Percentiles rank a stretch among this genome's conserved stretches.
Conservation (phyloP, 2,329 filamentous ascomycete species). For the Chaetomium olivaceum region DNA sequence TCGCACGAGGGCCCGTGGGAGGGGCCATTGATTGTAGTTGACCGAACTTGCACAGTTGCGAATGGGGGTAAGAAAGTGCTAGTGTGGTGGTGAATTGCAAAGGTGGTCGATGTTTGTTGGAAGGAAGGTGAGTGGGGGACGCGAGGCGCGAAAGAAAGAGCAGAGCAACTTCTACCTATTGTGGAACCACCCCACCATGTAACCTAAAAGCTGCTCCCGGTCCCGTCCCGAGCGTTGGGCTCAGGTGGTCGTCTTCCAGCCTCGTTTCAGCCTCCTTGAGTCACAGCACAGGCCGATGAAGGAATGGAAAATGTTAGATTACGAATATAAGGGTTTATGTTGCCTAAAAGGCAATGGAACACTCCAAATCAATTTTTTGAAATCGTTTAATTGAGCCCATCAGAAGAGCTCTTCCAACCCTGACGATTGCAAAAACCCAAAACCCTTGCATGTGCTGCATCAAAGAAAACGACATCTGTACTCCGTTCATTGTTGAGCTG, state of each 20-base stretch:
- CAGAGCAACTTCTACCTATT: background rate
- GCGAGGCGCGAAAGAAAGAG: background rate
- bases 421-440: background rate
- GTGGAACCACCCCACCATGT: slow-evolving; percentile 2
- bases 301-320: too few relatives aligned
- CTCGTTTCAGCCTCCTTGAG: too few relatives aligned
- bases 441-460: background rate
- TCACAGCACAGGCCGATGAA: too few relatives aligned
- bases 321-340: too few relatives aligned
- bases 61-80: background rate
- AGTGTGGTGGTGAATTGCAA: background rate
- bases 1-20: slow-evolving; percentile 33
- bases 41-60: background rate
- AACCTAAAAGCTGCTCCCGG: background rate
- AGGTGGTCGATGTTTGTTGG: background rate
- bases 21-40: slow-evolving; percentile 35
- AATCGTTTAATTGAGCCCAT: background rate
- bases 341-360: background rate
- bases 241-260: too few relatives aligned
- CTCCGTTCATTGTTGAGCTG: background rate
- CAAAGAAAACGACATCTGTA: background rate
- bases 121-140: background rate
- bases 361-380: background rate
- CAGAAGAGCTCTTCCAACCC: background rate
- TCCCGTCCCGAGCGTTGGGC: background rate